phyloP scores from a whole-genome alignment of 2,329 filamentous ascomycete species.

The Escovopsis sp. region DNA sequence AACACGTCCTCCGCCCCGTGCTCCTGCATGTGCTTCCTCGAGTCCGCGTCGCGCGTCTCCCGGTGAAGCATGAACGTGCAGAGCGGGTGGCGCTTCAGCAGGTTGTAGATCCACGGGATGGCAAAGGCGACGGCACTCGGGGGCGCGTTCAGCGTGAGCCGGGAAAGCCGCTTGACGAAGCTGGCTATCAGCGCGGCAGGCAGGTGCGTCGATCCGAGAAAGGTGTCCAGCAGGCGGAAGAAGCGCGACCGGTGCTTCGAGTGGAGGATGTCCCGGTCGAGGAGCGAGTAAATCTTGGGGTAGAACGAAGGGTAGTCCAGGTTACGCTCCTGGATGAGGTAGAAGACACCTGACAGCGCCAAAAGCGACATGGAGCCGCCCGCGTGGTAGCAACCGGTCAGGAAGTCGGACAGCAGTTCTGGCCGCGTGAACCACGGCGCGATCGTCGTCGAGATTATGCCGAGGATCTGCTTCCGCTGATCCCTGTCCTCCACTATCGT shows the following conservation, averaged over 20 bases:
- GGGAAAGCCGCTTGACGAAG: constrained; percentile 86
- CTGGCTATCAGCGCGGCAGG: constrained; percentile 82
- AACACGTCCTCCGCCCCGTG: constrained; percentile 60
- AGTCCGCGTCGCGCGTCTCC: constrained; percentile 42
- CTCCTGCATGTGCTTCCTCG: constrained; percentile 44
- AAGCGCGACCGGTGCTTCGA: constrained; percentile 90
- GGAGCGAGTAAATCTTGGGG: constrained; percentile 78
- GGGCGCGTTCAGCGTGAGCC: constrained; percentile 74
- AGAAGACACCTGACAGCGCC: constrained; percentile 84
- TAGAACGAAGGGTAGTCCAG: constrained; percentile 95
- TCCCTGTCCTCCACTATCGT: constrained; percentile 49
- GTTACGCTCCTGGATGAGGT: constrained; percentile 85
- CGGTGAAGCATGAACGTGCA: constrained; percentile 96
- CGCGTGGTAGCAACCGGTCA: constrained; percentile 83
- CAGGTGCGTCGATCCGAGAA: constrained; percentile 81
- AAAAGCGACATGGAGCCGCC: constrained; percentile 79
- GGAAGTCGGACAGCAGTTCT: constrained; percentile 86
- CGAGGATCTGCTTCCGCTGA: constrained; percentile 66
- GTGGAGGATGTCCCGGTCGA: constrained; percentile 76
- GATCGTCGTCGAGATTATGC: constrained; percentile 60
- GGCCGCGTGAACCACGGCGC: constrained; percentile 81
- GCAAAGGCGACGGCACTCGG: constrained; percentile 80
- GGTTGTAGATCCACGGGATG: constrained; percentile 89
- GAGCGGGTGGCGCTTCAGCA: constrained; percentile 75
- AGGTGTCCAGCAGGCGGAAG: constrained; percentile 82